phyloP scores from a whole-genome alignment of 805 yeast species.

The Candida xiaguanensis region DNA sequence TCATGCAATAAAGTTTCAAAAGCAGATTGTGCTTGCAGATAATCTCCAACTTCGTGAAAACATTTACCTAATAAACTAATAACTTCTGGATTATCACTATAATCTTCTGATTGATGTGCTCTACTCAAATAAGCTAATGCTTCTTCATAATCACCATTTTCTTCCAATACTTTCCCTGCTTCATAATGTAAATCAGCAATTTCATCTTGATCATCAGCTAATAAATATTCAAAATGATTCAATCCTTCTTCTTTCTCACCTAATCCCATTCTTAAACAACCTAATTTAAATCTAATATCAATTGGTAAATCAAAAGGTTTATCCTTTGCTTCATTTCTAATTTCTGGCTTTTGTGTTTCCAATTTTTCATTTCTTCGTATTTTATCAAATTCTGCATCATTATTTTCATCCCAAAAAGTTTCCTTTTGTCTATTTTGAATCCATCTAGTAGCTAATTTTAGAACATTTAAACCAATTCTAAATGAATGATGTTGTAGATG shows the following conservation, averaged over 20 bases:
- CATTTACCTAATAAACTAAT: constrained; percentile 70
- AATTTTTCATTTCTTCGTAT: constrained; percentile 50
- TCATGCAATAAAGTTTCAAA: constrained; percentile 50
- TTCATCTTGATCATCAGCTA: constrained; percentile 54
- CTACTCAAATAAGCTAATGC: constrained; percentile 67
- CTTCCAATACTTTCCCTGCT: constrained; percentile 72
- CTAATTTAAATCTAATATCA: constrained; percentile 81
- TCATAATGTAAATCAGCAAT: constrained; percentile 70
- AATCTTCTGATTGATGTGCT: constrained; percentile 53
- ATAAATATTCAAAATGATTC: constrained; percentile 59
- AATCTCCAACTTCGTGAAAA: constrained; percentile 68
- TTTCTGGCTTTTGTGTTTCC: constrained; percentile 8
- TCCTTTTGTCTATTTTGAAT: constrained; percentile 65
- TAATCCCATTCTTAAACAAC: constrained; percentile 64
- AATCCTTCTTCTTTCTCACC: constrained; percentile 68
- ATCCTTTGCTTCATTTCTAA: constrained; percentile 8
- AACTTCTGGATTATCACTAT: constrained; percentile 45
- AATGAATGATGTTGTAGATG: constrained; percentile 67
- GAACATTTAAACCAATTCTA: constrained; percentile 56
- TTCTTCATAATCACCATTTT: constrained; percentile 64
- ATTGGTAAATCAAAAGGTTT: constrained; percentile 58
- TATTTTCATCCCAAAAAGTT: constrained; percentile 59
- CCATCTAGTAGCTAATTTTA: constrained; percentile 79
- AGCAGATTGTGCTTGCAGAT: constrained; percentile 57
- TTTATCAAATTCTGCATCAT: constrained; percentile 74